Evolutionary conservation across 2,329 filamentous ascomycete genomes (phyloP), one percentile per base, ranked within the genome.

Genomic region (Colletotrichum paranaense): DNA sequence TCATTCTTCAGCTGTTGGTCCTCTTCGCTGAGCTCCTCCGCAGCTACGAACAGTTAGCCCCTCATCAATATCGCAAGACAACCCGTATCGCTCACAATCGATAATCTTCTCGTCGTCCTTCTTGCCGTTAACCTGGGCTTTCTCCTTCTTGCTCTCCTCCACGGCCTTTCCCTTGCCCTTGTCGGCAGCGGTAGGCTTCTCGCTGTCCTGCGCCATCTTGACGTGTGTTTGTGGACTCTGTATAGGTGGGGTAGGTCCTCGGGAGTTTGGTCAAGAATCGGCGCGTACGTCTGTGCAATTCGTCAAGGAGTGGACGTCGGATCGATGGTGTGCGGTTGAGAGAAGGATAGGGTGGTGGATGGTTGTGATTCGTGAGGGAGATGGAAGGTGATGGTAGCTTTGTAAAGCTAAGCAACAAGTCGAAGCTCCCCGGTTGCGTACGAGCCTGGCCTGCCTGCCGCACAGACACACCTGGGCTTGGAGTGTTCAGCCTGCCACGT

Each of bases 1-100:
- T 99, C 97, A 81, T 90, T 95, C 88, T 99, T 99, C 81, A 99
- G 91, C 87, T 98, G 95, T 86, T 98, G 95, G 77, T 99, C 97
- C 84, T 99, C 97, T 80, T 99, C 97, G 80, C 90, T 99, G 78
- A 99, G 92, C 85, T 99, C 97, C 86, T 98, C 96, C 86, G 88
- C 82, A 80, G 83, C 85, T 84, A 75, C 56, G 65, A 32, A 73
- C 64, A 71, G 80, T 87, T 79, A 87, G 82, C 77, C 75, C 72
- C 79, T 76, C 79, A 77, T 70, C 67, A 28, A 55, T 58, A 30
- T 26, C 7, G 42, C 19, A 5, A 28, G 4, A 2, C 24, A 24
- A 14, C 2, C 19, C 38, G 28, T 57, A 12, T 62, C 35, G 49
- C 79, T 69, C 79, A 86, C 84, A 82, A 74, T 84, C 84, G 66